phyloP scores from a whole-genome alignment of 176 grass and related monocot species.

The Tillandsia fasciculata region DNA sequence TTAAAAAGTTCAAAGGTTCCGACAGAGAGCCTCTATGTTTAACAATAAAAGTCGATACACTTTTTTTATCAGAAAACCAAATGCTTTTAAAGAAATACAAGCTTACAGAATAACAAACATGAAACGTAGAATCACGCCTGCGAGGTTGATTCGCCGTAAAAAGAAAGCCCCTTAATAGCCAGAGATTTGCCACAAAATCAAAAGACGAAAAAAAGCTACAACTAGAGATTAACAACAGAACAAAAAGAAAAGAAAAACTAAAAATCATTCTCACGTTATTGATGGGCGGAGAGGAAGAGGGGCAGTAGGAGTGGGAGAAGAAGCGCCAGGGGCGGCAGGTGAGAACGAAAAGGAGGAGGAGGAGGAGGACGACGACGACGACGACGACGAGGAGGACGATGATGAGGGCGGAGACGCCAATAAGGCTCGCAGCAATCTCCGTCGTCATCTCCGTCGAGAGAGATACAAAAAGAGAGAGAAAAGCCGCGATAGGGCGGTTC shows the following conservation, averaged over 20 bases:
- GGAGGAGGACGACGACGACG: conserved; percentile 9
- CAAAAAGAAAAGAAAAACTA: background rate
- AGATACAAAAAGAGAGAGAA: background rate
- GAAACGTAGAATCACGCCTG: no score
- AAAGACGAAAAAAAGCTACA: background rate
- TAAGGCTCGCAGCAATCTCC: conserved; percentile 7
- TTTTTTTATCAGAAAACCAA: no score
- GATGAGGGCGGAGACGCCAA: conserved; percentile 23
- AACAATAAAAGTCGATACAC: no score
- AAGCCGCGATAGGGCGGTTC: background rate
- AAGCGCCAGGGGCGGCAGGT: conserved; percentile 15
- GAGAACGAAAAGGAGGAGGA: conserved; percentile 14
- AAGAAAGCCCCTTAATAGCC: no score
- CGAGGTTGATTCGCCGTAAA: no score
- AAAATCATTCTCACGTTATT: conserved; percentile 1
- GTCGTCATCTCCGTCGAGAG: background rate
- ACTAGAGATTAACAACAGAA: background rate
- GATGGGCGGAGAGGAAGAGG: background rate
- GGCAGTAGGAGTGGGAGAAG: background rate
- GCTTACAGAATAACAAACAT: no score
- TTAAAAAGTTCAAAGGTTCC: no score
- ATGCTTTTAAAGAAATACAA: no score
- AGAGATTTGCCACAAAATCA: no score
- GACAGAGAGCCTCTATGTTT: no score
- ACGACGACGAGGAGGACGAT: background rate